A percentile compares a stretch with the other conserved stretches of the same genome.
Conservation (phyloP, 2,329 filamentous ascomycete species). For the Colletotrichum viniferum region DNA sequence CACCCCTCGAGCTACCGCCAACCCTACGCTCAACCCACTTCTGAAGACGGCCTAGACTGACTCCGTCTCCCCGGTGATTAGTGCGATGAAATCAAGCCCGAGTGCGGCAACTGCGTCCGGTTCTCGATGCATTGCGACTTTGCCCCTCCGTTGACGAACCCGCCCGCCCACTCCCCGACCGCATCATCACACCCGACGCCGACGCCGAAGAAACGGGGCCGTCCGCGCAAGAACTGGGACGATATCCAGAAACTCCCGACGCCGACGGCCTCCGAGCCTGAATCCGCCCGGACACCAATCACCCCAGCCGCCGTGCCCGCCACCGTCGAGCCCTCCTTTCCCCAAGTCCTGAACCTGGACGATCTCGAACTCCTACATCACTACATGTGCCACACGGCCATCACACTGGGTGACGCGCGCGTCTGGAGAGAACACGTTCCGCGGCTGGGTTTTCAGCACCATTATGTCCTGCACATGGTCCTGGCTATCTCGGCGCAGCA, state of each 20-base stretch:
- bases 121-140: constrained; percentile 24
- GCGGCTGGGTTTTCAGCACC: constrained; percentile 27
- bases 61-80: neutral
- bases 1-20: neutral
- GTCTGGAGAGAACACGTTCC: constrained; percentile 25
- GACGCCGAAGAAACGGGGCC: constrained; percentile 14
- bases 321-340: neutral
- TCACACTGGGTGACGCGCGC: constrained; percentile 20
- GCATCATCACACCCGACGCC: neutral
- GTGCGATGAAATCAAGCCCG: constrained; percentile 25
- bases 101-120: constrained; percentile 21
- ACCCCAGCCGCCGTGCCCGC: neutral
- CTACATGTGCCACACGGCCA: constrained; percentile 24
- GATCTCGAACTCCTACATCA: constrained; percentile 30
- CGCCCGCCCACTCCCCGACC: neutral
- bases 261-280: neutral
- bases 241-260: neutral
- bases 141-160: neutral
- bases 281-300: neutral
- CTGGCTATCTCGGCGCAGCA: constrained; percentile 28
- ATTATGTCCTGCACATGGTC: constrained; percentile 27
- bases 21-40: neutral
- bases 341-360: constrained; percentile 18
- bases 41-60: neutral
- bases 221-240: constrained; percentile 21